Conservation (phyloP, 805 yeast genomes). For the Kluyveromyces wickerhamii region DNA sequence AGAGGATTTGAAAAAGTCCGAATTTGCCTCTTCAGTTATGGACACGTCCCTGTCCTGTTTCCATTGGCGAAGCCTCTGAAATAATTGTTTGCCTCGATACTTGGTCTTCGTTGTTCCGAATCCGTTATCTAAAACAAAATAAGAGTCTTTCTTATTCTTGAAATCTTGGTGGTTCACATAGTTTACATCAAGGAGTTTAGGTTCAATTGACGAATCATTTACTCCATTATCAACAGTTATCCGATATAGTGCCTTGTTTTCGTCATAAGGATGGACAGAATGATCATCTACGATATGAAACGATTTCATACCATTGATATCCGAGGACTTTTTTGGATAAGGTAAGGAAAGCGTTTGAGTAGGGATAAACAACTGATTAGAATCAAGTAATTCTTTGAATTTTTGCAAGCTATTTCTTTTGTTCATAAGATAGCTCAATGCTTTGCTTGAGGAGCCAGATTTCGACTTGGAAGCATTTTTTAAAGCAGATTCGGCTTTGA, state of each 20-base stretch:
- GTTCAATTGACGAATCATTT: background rate
- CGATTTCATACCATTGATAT: background rate
- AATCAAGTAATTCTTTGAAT: background rate
- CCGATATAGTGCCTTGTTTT: background rate
- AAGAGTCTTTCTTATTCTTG: background rate
- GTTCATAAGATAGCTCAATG: conserved; percentile 1
- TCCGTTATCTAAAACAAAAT: background rate
- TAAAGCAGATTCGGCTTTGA: conserved; percentile 1
- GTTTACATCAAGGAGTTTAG: background rate
- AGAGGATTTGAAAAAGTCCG: background rate
- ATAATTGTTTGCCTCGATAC: background rate
- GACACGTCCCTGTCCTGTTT: background rate
- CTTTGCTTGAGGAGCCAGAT: background rate
- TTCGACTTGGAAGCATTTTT: background rate
- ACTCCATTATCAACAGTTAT: background rate
- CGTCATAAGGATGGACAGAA: background rate
- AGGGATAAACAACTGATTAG: background rate
- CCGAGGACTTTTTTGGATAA: background rate
- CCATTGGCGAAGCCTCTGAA: background rate
- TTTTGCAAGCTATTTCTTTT: conserved; percentile 2
- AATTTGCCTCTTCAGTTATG: background rate
- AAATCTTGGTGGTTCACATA: background rate
- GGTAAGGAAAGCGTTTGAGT: too few species aligned
- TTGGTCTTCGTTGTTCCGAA: background rate
- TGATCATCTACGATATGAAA: background rate